Evolutionary conservation across 306 rosid genomes (phyloP), one percentile per base, ranked within the genome.

Genomic region (Cucumis melo): DNA sequence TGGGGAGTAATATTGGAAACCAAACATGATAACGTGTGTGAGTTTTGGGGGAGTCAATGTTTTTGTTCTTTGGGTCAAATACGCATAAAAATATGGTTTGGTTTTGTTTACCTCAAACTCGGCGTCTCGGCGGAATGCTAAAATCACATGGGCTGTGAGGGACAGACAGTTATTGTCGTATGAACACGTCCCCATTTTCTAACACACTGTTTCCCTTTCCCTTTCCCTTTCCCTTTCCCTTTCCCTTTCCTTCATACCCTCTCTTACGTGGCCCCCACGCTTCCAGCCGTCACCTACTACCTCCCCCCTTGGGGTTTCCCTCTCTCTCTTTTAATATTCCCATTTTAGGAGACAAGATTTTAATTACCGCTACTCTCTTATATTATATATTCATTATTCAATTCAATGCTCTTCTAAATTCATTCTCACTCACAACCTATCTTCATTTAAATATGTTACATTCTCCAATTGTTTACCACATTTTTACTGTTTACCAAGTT

Each of bases 81-180:
- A 13, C 67, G 13, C 38, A 19, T 34, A 63, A 17, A 0, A 4
- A 7, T 3, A 61, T 1, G 36, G 29, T 27, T 27, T 27, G 46
- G n/a, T n/a, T n/a, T n/a, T n/a, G n/a, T n/a, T 73, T 27, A 15
- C 41, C 59, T 53, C 29, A 36, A 73, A 78, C 77, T 78, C 77
- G 79, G 79, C 79, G 81, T 58, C 81, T 65, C 77, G 82, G 17
- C 8, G 46, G 63, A 27, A 36, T n/a, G 24, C 77, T 57, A 66
- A 4, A 3, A 1, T 21, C 8, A 66, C 79, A 13, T 0, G 36
- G 36, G 13, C 76, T 55, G 81, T 73, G 56, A 63, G 4, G 5
- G 20, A 77, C 13, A n/a, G 46, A 46, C 23, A 16, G 24, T 68
- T 34, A 38, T 11, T 62, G 7, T 8, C 20, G 16, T 46, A 17